A percentile compares a stretch with the other conserved stretches of the same genome.
Evolutionary conservation across 805 yeast genomes (phyloP).

Genomic region (Metschnikowia henanensis): DNA sequence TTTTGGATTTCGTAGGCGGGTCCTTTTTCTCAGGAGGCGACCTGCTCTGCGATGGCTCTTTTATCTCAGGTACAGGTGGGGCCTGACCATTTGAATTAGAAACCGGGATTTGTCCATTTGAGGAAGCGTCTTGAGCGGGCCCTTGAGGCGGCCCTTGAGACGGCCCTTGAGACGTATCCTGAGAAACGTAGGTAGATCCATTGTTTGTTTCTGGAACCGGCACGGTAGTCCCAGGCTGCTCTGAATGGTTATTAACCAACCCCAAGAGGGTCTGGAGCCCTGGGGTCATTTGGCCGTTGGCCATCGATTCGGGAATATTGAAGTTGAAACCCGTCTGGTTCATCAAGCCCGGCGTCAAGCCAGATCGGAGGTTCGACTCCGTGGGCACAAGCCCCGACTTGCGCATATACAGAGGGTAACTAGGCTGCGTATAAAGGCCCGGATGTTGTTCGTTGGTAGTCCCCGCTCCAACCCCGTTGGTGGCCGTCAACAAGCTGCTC

Average conservation of each 20-base stretch:
- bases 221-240: background rate
- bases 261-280: conserved; percentile 44
- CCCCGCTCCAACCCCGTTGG: conserved; percentile 23
- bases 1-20: conserved; percentile 1
- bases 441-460: conserved; percentile 5
- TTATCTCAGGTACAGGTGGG: background rate
- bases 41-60: conserved; percentile 2
- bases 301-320: conserved; percentile 39
- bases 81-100: background rate
- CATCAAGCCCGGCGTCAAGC: conserved; percentile 60
- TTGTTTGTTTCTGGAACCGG: background rate
- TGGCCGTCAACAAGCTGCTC: conserved; percentile 47
- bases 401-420: conserved; percentile 30
- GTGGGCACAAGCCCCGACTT: conserved; percentile 73
- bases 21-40: conserved; percentile 2
- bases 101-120: conserved; percentile 8
- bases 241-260: conserved; percentile 18
- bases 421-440: conserved; percentile 7
- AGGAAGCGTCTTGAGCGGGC: background rate
- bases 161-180: no score
- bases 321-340: conserved; percentile 31
- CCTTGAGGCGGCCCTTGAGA: no score
- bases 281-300: conserved; percentile 50
- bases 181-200: background rate
- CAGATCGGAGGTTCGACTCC: conserved; percentile 70